phyloP scores from a whole-genome alignment of 768 basidiomycete species.

The Lactifluus pinguis region DNA sequence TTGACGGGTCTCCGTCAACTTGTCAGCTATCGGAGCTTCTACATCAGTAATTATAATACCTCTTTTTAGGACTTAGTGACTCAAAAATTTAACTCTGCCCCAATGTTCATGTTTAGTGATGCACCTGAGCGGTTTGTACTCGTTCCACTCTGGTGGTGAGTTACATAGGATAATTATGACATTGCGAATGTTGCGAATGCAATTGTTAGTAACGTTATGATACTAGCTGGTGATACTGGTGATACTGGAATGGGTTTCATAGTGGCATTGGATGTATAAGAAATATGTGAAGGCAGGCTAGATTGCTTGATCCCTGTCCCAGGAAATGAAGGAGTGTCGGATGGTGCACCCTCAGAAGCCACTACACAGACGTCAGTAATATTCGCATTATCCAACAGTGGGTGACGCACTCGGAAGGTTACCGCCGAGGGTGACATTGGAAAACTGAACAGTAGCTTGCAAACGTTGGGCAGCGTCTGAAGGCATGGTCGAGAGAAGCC shows the following conservation, averaged over 20 bases:
- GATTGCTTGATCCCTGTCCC: slow-evolving; percentile 4
- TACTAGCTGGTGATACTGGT: background rate
- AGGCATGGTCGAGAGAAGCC: slow-evolving; percentile 64
- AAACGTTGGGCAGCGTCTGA: slow-evolving; percentile 37
- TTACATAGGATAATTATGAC: background rate
- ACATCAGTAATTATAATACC: background rate
- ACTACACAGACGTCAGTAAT: slow-evolving; percentile 25
- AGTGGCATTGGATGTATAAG: background rate
- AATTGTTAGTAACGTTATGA: slow-evolving; percentile 5
- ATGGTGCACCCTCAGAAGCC: slow-evolving; percentile 34
- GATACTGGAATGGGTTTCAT: background rate
- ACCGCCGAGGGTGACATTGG: slow-evolving; percentile 25
- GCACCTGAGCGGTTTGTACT: background rate
- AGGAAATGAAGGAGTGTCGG: slow-evolving; percentile 23
- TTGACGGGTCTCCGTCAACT: background rate
- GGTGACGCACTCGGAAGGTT: slow-evolving; percentile 26
- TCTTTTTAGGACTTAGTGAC: background rate
- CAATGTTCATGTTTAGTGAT: background rate
- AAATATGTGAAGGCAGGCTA: background rate
- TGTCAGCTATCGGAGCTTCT: background rate
- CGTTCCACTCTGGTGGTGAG: background rate
- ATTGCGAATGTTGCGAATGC: background rate
- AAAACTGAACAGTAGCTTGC: slow-evolving; percentile 26
- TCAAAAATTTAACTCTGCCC: background rate
- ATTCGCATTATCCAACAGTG: background rate